These are phyloP conservation scores for Eucalyptus pumila DNA, from an alignment of 345 rosid species.

Conservation along the genomic window DNA sequence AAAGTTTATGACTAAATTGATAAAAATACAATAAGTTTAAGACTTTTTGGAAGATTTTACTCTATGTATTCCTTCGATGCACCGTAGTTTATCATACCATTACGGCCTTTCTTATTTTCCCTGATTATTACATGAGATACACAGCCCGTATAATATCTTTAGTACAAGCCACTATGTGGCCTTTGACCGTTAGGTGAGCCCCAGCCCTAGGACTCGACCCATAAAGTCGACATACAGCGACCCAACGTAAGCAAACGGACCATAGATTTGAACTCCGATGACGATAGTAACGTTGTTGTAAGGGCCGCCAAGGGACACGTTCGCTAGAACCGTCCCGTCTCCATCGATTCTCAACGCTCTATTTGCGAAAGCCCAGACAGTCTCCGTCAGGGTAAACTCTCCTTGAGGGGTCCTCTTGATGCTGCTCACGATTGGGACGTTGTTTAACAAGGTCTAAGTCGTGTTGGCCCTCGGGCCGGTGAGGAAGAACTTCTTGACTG, in stretches of 20 bases:
- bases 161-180: not conserved
- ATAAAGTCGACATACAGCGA: not conserved
- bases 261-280: not conserved
- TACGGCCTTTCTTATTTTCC: not conserved
- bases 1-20: fast-evolving
- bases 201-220: not conserved
- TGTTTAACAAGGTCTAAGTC: not conserved
- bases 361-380: not conserved
- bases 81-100: not conserved
- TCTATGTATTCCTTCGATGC: fast-evolving
- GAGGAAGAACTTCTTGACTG: not conserved
- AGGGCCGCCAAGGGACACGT: not conserved
- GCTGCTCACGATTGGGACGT: not conserved
- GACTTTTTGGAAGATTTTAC: no score
- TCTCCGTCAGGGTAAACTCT: not conserved
- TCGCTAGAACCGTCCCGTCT: not conserved
- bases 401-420: not conserved
- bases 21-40: no score
- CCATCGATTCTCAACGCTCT: not conserved
- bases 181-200: not conserved
- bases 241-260: not conserved
- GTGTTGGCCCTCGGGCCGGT: not conserved
- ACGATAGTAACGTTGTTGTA: not conserved
- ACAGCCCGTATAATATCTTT: fast-evolving
- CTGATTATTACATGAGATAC: no score